phyloP scores from a whole-genome alignment of 2,329 filamentous ascomycete species.

The Cladophialophora yegresii region DNA sequence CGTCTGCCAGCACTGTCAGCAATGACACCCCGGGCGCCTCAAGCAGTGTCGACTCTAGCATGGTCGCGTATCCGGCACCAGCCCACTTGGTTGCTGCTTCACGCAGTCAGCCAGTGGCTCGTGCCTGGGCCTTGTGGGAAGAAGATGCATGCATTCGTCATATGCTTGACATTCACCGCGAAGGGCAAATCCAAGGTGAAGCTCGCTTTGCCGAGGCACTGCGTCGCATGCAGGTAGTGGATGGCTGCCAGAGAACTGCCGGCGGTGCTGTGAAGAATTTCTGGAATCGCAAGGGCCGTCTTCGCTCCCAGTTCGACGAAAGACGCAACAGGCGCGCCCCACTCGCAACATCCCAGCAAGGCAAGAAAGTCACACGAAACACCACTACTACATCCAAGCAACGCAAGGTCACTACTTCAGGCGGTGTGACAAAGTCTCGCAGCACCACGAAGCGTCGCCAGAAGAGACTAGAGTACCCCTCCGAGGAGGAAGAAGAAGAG shows the following conservation, averaged over 20 bases:
- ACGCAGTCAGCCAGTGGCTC: constrained; percentile 4
- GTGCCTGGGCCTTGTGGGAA: constrained; percentile 29
- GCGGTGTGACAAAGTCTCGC: not conserved
- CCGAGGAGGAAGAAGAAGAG: constrained; percentile 15
- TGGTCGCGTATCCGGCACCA: constrained; percentile 30
- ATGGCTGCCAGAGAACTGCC: constrained; percentile 16
- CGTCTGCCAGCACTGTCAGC: not conserved
- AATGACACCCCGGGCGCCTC: not conserved
- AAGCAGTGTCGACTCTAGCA: not conserved
- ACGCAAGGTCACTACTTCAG: not conserved
- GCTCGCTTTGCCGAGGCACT: constrained; percentile 30
- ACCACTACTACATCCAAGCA: not conserved
- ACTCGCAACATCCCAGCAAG: constrained; percentile 28
- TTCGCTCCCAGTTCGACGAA: constrained; percentile 31
- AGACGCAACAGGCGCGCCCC: constrained; percentile 30
- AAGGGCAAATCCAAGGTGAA: constrained; percentile 26
- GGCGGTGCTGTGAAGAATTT: constrained; percentile 33
- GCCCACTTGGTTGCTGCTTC: constrained; percentile 21
- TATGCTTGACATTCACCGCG: constrained; percentile 30
- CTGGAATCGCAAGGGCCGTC: constrained; percentile 34
- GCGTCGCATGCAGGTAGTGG: constrained; percentile 22
- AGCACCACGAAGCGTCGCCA: not conserved
- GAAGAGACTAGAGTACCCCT: constrained; percentile 5
- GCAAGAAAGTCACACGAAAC: constrained; percentile 3
- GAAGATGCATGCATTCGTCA: constrained; percentile 33